Percentiles rank a stretch among this genome's conserved stretches.
Evolutionary conservation across 805 yeast genomes (phyloP).

Genomic region (Saccharomyces eubayanus): DNA sequence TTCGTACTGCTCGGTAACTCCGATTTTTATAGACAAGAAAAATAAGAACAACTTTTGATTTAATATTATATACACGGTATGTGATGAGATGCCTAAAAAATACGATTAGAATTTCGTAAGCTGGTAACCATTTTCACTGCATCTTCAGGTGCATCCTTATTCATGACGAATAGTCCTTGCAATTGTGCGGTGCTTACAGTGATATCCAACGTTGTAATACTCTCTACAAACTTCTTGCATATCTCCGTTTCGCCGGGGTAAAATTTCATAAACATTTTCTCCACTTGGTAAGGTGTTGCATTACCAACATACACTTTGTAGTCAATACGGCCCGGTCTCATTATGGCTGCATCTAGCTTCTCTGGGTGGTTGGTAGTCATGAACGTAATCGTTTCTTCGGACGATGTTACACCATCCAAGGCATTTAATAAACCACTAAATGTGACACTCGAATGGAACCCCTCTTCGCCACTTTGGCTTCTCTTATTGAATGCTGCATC

Average conservation of each 20-base stretch:
- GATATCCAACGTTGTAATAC: slow-evolving; percentile 36
- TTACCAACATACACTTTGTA: slow-evolving; percentile 73
- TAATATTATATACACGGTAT: neutral
- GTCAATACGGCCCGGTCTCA: slow-evolving; percentile 94
- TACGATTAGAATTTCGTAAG: slow-evolving; percentile 28
- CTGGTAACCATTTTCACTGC: slow-evolving; percentile 59
- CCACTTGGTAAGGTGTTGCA: slow-evolving; percentile 76
- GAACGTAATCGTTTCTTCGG: slow-evolving; percentile 91
- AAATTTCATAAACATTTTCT: slow-evolving; percentile 79
- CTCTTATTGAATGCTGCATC: slow-evolving; percentile 92
- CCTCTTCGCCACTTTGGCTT: slow-evolving; percentile 65
- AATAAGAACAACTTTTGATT: neutral
- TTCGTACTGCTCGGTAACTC: neutral
- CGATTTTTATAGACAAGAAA: neutral
- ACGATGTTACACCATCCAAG: slow-evolving; percentile 93
- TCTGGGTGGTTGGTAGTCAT: slow-evolving; percentile 99
- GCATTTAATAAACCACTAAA: slow-evolving; percentile 92
- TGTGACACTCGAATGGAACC: slow-evolving; percentile 82
- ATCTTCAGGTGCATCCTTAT: slow-evolving; percentile 69
- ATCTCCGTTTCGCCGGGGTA: slow-evolving; percentile 58
- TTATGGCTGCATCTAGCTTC: slow-evolving; percentile 79
- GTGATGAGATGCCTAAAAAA: neutral
- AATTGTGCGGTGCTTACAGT: slow-evolving; percentile 85
- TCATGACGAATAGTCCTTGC: slow-evolving; percentile 91
- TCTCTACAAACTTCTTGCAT: slow-evolving; percentile 39